Evolutionary conservation across 495 filamentous ascomycete species (phyloP), one percentile per base, ranked within the genome.

Genomic region (Penicillium robsamsonii): DNA sequence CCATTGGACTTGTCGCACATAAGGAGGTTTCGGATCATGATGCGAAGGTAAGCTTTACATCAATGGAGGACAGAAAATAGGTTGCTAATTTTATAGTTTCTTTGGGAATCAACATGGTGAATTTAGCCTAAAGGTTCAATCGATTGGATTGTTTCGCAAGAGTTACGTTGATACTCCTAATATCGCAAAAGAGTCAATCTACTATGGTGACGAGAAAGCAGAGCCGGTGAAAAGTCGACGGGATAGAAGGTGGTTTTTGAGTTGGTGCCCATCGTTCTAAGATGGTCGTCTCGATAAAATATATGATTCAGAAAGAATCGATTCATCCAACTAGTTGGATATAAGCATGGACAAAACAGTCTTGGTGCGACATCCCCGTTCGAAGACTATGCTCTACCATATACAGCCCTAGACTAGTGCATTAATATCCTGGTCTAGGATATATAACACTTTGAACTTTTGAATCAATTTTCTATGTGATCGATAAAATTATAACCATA

Each of bases 91-190:
- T 11, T 10, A 18, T 60, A 90, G 87, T 64, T 91, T 90, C 71
- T 92, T 92, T 62, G 89, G 86, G 8, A 76, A 79, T 0, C 89
- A 92, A 69, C 74, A 88, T 58, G 89, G 89, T 15, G 70, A 79
- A 12, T 94, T 92, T 58, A 71, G 65, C 15, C 67, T 94, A 15
- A 70, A 75, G 6, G 60, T 93, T 18, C 63, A 58, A 8, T 81
- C 78, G 3, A 80, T 87, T 46, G 65, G 73, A 6, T 75, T 79
- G 0, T 43, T 79, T 42, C 49, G 64, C n/a, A 58, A 68, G 17
- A 31, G 40, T 17, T 68, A 66, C 43, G 20, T 50, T 25, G 62
- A 66, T 62, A 31, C 64, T 11, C 59, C 55, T 13, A 30, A 61
- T 31, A 1, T 20, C 2, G 7, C 30, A 1, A 35, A 24, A 5